These are phyloP conservation scores for Flaveria ramosissima DNA, from an alignment of 129 eudicot species.

Conservation along the genomic window DNA sequence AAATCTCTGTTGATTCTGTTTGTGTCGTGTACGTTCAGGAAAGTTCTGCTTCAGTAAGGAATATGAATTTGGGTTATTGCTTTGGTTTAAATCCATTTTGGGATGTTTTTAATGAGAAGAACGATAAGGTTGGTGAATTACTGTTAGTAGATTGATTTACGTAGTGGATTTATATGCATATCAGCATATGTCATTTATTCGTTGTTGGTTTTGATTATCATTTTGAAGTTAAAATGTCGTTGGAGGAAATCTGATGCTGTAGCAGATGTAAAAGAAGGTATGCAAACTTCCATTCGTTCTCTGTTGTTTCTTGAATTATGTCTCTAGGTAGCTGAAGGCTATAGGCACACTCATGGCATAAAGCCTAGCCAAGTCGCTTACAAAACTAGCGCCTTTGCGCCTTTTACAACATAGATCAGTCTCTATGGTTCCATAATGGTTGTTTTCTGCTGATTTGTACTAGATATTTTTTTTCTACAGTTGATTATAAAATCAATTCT, in stretches of 20 bases:
- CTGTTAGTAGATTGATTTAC: background rate
- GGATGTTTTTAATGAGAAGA: conserved; percentile 1
- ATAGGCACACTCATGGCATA: too few relatives aligned
- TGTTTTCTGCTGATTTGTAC: background rate
- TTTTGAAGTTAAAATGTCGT: conserved; percentile 30
- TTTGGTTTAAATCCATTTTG: background rate
- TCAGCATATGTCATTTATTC: too few relatives aligned
- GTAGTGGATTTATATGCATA: background rate
- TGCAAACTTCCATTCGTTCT: background rate
- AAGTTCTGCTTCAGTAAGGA: conserved; percentile 12
- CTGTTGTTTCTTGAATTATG: background rate
- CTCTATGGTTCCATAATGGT: background rate
- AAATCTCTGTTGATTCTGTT: background rate
- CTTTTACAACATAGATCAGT: too few relatives aligned
- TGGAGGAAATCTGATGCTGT: conserved; percentile 25
- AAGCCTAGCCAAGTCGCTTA: too few relatives aligned
- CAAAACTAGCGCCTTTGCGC: too few relatives aligned
- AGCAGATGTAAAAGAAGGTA: conserved; percentile 30
- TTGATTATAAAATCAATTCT: too few relatives aligned
- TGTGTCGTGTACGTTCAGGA: background rate
- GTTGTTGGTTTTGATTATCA: background rate
- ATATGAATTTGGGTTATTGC: background rate
- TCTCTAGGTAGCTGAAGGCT: too few relatives aligned
- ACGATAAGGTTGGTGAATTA: conserved; percentile 21
- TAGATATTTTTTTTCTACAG: too few relatives aligned